Conservation (phyloP, 2,329 filamentous ascomycete species). For the Beauveria caledonica region DNA sequence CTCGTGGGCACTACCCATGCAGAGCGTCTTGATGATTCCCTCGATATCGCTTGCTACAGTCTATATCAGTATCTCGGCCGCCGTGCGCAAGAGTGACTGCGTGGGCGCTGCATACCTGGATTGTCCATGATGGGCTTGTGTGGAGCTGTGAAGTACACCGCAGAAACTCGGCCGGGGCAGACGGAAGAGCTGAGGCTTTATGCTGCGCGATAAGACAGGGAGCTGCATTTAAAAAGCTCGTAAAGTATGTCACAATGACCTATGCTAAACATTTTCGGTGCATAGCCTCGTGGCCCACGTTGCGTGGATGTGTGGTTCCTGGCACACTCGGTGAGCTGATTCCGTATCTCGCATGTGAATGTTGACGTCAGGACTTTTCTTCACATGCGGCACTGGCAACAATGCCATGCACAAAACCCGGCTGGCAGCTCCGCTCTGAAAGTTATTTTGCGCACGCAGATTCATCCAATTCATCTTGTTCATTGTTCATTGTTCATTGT, state of each 20-base stretch:
- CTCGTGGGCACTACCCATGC: constrained; percentile 55
- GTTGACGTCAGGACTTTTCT: constrained; percentile 20
- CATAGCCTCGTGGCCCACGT: not conserved
- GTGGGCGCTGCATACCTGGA: constrained; percentile 27
- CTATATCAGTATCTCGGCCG: not conserved
- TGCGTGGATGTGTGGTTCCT: not conserved
- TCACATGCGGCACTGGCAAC: not conserved
- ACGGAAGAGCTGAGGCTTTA: not conserved
- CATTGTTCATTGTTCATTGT: not conserved
- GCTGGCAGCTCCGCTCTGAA: not conserved
- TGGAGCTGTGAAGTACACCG: not conserved
- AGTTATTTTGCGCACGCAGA: not conserved
- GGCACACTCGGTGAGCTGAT: not conserved
- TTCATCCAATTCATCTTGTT: not conserved
- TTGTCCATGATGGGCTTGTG: constrained; percentile 28
- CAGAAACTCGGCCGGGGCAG: not conserved
- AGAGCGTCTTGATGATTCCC: constrained; percentile 58
- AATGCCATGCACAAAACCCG: not conserved
- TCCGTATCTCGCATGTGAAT: constrained; percentile 11
- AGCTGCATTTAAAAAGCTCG: not conserved
- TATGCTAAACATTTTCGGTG: not conserved
- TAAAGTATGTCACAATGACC: not conserved
- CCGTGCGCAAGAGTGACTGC: not conserved
- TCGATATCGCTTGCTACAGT: constrained; percentile 40
- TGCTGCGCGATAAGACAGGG: not conserved